Evolutionary conservation across 2,329 filamentous ascomycete species (phyloP), one percentile per base, ranked within the genome.

Genomic region (Karstenula rhodostoma): DNA sequence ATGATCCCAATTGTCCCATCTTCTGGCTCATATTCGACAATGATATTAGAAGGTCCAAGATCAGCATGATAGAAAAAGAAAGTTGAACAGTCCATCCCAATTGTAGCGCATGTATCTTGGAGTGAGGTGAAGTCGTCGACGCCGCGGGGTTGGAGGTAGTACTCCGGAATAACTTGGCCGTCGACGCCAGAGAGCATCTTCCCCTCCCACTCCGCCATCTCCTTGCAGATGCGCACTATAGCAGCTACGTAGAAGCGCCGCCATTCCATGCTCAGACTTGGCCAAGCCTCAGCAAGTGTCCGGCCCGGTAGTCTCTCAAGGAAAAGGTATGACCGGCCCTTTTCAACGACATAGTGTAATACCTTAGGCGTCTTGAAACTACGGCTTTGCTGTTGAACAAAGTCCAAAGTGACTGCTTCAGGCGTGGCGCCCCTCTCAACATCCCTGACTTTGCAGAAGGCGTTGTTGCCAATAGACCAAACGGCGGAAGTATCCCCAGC

Each of bases 11-110:
- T 56, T 4, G 50, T 62, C 2, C 66, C 55, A 17, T 49, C 62
- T 9, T 44, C 54, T 6, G 64, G 54, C 47, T 56, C 46, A 13
- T 62, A 33, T 44, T 74, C 65, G 17, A 75, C 67, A 52, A 78
- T 60, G 46, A 77, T 63, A 58, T 76, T 77, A 0, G 56, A 57
- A 27, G 73, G 73, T 8, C 70, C 73, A 46, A 77, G 64, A 62
- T 77, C 68, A 48, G 65, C 67, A 64, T 77, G 71, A 60, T 67
- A 72, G 43, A 76, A 75, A 1, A 71, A 61, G 29, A 73, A 64
- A 23, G 53, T 60, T 12, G 69, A 73, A 49, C 64, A 71, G 55
- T 73, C 70, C 67, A 78, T 75, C 12, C 68, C 69, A 29, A 29
- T 29, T 29, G 8, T 29, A 29, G 27, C 4, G 27, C 50, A 62